Evolutionary conservation across 768 basidiomycete species (phyloP), one percentile per base, ranked within the genome.

Genomic region (Tulasnella sp.): DNA sequence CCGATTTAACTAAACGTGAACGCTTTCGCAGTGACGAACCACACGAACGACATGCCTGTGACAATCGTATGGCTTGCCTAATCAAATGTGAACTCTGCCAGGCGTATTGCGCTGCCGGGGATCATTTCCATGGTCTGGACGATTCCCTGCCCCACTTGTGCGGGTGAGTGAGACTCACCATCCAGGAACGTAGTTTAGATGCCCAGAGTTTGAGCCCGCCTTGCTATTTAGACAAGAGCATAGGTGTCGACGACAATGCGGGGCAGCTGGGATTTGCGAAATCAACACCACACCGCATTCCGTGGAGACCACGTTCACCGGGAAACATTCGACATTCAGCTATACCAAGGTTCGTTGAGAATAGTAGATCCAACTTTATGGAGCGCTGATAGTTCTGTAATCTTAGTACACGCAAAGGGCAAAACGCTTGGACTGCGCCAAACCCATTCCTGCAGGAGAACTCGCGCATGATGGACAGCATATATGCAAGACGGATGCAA

Each of bases 291-390:
- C 85, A 0, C 90, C 90, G 0, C 86, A 87, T 72, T 87, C 89
- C 0, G 85, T 91, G 40, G 87, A 89, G 79, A 88, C 89, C 6
- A 90, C 88, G 0, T 91, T 90, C 78, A 86, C 85, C 0, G 90
- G 89, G 0, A 83, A 81, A 76, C 87, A 90, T 70, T 88, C 89
- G 77, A 89, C 86, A 0, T 91, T 90, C 79, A 86, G 88, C 79
- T 91, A 88, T 71, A 91, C 90, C 0, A 90, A 90, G 84, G 90
- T 88, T 71, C 36, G 80, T 77, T 11, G 11, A 36, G 29, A 29
- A 8, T 15, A 37, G 39, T 25, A 19, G 40, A 52, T 72, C 15
- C 54, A 11, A 34, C 17, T 6, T 11, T 12, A 36, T 31, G 29
- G 25, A 37, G 17, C 29, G n/a, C 17, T 67, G 54, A 39, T 39